Evolutionary conservation across 1,139 yeast genomes (phyloP).

Genomic region (Magnusiomyces ingens): DNA sequence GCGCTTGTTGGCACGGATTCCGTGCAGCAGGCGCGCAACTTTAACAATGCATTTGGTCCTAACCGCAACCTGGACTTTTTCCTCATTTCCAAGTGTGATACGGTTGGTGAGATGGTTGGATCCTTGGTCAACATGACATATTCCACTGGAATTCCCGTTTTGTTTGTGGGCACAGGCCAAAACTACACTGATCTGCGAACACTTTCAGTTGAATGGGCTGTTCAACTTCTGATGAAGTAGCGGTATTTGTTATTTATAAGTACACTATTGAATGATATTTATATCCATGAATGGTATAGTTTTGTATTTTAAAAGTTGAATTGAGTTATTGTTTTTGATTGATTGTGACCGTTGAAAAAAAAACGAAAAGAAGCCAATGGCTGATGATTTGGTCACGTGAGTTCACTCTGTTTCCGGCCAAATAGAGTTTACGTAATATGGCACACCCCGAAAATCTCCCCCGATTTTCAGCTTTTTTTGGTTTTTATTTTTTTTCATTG

Average conservation of each 20-base stretch:
- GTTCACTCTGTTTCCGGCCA: too few relatives aligned
- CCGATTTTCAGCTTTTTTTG: neutral
- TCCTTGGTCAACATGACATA: conserved; percentile 97
- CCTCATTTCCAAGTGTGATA: conserved; percentile 90
- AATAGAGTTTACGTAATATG: too few relatives aligned
- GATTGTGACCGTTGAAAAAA: too few relatives aligned
- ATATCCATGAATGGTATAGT: neutral
- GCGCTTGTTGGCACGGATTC: conserved; percentile 97
- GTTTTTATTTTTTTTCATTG: neutral
- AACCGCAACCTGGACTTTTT: conserved; percentile 79
- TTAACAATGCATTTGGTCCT: conserved; percentile 88
- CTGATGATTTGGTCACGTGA: too few relatives aligned
- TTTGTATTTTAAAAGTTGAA: neutral
- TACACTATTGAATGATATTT: neutral
- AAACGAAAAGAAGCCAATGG: too few relatives aligned
- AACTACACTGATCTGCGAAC: conserved; percentile 92
- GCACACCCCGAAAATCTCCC: neutral
- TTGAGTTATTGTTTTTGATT: too few relatives aligned
- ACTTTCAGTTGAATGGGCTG: conserved; percentile 90
- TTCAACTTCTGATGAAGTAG: conserved; percentile 65
- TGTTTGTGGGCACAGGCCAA: conserved; percentile 96
- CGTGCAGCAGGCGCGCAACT: conserved; percentile 89
- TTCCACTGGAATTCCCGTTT: conserved; percentile 91
- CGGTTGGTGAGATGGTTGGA: conserved; percentile 95
- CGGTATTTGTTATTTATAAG: conserved; percentile 2